A percentile compares a stretch with the other conserved stretches of the same genome.
phyloP scores from a whole-genome alignment of 2,329 filamentous ascomycete species.

The Venturia nashicola region DNA sequence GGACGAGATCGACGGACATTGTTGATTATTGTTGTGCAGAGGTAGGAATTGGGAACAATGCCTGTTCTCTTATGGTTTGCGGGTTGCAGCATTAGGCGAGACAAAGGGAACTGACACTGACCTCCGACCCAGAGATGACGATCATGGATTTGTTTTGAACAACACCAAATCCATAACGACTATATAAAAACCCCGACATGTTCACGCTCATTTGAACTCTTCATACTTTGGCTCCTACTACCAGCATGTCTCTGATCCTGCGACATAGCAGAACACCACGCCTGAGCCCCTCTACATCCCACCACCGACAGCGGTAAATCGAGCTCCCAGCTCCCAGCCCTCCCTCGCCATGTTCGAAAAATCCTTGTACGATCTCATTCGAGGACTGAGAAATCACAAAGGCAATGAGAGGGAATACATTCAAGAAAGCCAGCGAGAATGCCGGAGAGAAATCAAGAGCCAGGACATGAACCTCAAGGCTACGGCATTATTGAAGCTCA shows the following conservation, averaged over 20 bases:
- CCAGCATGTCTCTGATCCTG: not conserved
- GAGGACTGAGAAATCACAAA: conserved; percentile 89
- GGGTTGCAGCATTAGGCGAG: not conserved
- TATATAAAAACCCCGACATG: not conserved
- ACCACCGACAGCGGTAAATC: not conserved
- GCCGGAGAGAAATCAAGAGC: conserved; percentile 78
- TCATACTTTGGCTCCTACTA: not conserved
- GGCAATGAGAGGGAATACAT: conserved; percentile 93
- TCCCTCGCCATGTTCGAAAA: conserved; percentile 79
- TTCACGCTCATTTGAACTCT: not conserved
- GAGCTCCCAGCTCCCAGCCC: not conserved
- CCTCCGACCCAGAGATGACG: not conserved
- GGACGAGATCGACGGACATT: conserved; percentile 25
- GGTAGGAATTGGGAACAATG: not conserved
- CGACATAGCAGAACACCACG: not conserved
- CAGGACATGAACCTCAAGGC: conserved; percentile 98
- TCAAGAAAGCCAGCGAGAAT: conserved; percentile 87
- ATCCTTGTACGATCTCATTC: conserved; percentile 96
- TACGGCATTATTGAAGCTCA: conserved; percentile 85
- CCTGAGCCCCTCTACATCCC: not conserved
- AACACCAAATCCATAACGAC: not conserved
- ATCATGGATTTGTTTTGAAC: not conserved
- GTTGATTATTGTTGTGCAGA: not conserved
- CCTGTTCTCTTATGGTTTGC: not conserved
- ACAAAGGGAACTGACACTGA: no score